phyloP scores from a whole-genome alignment of 176 grass and related monocot genomes.

The Zea luxurians region DNA sequence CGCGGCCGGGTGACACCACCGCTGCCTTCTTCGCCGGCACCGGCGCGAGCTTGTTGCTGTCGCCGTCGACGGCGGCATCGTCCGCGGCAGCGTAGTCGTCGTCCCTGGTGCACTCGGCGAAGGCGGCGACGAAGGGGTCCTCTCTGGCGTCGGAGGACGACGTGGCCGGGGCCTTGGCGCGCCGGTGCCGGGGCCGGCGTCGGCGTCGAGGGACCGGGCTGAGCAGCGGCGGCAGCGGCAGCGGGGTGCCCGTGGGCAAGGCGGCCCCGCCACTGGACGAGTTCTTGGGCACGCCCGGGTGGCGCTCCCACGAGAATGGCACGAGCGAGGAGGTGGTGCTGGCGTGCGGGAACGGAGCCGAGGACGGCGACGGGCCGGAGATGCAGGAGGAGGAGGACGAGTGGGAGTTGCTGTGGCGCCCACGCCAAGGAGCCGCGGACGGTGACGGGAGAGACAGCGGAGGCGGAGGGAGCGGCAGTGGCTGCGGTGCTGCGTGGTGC shows the following conservation, averaged over 20 bases:
- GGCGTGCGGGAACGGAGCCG: slow-evolving; percentile 23
- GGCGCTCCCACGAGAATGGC: slow-evolving; percentile 91
- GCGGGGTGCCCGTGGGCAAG: no score
- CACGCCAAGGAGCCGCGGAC: slow-evolving; percentile 19
- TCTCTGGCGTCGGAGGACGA: neutral
- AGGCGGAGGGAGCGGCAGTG: slow-evolving; percentile 57
- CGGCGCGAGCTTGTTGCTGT: slow-evolving; percentile 12
- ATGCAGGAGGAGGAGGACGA: slow-evolving; percentile 6
- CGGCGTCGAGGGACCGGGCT: neutral
- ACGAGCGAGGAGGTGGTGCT: slow-evolving; percentile 40
- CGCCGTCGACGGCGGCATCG: no score
- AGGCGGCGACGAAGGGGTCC: slow-evolving; percentile 40
- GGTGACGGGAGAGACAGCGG: slow-evolving; percentile 43
- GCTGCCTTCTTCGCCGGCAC: neutral
- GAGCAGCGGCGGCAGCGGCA: slow-evolving; percentile 13
- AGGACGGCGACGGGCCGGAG: slow-evolving; percentile 6
- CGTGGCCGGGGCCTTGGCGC: neutral
- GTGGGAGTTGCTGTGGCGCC: slow-evolving; percentile 27
- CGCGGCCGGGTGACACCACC: neutral
- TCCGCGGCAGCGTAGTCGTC: slow-evolving; percentile 1
- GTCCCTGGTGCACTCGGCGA: slow-evolving; percentile 54
- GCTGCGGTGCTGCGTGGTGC: slow-evolving; percentile 18
- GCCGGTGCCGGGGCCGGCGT: no score
- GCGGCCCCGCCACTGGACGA: no score
- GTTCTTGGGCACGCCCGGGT: slow-evolving; percentile 74